These are phyloP conservation scores for Plasmodium ovale DNA, from an alignment of 169 alveolate genomes.

Conservation along the genomic window DNA sequence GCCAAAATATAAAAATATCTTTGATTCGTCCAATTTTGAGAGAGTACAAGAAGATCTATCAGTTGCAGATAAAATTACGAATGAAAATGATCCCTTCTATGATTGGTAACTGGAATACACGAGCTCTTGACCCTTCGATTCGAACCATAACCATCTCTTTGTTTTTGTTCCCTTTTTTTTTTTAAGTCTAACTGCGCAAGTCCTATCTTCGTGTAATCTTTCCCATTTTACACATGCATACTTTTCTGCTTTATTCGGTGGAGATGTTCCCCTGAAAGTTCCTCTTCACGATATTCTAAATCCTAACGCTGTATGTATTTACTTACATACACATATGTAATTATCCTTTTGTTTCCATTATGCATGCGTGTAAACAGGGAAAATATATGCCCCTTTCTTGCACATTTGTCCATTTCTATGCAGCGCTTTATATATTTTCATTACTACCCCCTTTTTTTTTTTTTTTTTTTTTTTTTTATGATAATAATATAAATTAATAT, in stretches of 20 bases:
- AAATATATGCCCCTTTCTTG: no score
- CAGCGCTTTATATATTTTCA: neutral
- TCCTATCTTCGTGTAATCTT: neutral
- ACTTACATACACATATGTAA: neutral
- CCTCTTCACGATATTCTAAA: no score
- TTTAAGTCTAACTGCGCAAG: neutral
- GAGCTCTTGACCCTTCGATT: no score
- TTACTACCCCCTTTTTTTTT: neutral
- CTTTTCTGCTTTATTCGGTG: neutral
- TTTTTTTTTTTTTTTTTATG: neutral
- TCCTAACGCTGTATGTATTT: no score
- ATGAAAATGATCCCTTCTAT: conserved; percentile 68
- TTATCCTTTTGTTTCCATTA: neutral
- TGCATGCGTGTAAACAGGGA: neutral
- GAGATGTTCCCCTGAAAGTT: no score
- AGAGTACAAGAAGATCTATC: conserved; percentile 67
- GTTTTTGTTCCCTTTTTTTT: neutral
- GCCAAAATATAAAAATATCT: conserved; percentile 82
- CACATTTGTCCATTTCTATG: no score
- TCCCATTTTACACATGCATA: no score
- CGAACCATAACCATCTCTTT: no score
- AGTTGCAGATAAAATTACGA: conserved; percentile 61
- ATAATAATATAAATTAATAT: neutral
- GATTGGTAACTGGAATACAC: conserved; percentile 56
- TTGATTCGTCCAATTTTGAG: conserved; percentile 81